Evolutionary conservation across 2,329 filamentous ascomycete species (phyloP), one percentile per base, ranked within the genome.

Genomic region (Orbilia blumenaviensis): DNA sequence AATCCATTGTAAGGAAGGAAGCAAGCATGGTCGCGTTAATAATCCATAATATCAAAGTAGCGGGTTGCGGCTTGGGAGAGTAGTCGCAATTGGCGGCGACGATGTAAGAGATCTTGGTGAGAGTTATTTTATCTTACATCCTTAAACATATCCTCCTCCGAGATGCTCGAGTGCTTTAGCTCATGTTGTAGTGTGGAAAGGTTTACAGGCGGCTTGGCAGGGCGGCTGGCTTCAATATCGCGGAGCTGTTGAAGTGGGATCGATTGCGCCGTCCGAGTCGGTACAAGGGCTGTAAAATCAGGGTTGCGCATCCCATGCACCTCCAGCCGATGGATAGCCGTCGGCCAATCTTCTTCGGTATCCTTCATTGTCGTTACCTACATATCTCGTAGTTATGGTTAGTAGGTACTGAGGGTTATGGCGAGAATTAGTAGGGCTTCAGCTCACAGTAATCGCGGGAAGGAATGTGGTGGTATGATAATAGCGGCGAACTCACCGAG

Each of bases 41-140:
- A 68, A 66, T 76, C 60, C 58, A 29, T 66, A 52, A 58, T 66
- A 44, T 46, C 29, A 42, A 21, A 50, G 60, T 18, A 54, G 25
- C 23, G 23, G 25, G 16, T 32, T 64, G 54, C 64, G 58, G 60
- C 32, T 68, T 46, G 63, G 41, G 16, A 42, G 32, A 48, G 16
- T 41, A 42, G 62, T 62, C 56, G 62, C 56, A 68, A 41, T n/a
- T 21, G 21, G 48, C 21, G 54, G 52, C 48, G 62, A 42, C 23
- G 44, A 38, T 54, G n/a, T 60, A 16, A 38, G 58, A 48, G 32
- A 18, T 42, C 21, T 29, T 54, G 44, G 64, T 69, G 50, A 66
- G 72, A 44, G 25, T 62, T 69, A n/a, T 68, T n/a, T n/a, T 76
- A 76, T 76, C 72, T 76, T 76, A 76, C 72, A 69, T 76, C 72